Evolutionary conservation across 2,329 filamentous ascomycete species (phyloP), one percentile per base, ranked within the genome.

Genomic region (Aspergillus sp.): DNA sequence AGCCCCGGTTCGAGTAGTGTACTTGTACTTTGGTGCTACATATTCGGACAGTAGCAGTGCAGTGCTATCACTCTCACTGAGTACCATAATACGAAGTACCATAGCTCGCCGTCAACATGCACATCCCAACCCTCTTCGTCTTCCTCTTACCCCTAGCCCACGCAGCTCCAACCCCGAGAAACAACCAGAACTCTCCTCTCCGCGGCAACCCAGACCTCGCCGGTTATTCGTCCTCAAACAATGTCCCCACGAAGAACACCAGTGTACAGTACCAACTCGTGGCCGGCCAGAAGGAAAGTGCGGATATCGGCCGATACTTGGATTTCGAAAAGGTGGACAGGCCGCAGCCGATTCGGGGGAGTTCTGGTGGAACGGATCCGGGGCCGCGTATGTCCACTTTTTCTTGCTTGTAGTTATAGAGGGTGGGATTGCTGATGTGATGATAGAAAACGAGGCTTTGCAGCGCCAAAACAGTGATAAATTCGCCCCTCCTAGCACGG

Each of bases 291-390:
- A 71, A 71, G 1, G 73, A 73, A 0, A 68, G 76, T 42, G 64
- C 69, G 0, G 62, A 75, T 7, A 64, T 78, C 9, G 79, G 79
- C 0, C 56, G 73, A 2, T 78, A 73, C 46, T 69, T 82, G 1
- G 70, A 81, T 58, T 78, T 82, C 52, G 68, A 74, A 43, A 64
- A 71, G 45, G 69, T 72, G 29, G 64, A 74, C 3, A 70, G 71
- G 33, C 78, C 79, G 0, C 75, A 81, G 57, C 79, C 79, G 1
- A 73, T 80, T 39, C 73, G 79, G 5, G 79, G 79, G 3, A 59
- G 55, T 8, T 63, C 55, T 7, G 79, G 78, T 8, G 66, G 62
- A 2, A 76, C 73, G 1, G 76, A 80, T 52, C 72, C 76, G 5
- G 78, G 78, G 2, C 75, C 76, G 43, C 68, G 74, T 60, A 65